Base-by-base conservation (phyloP, 495 filamentous ascomycete species). In the Hypoxylon fuscum region DNA sequence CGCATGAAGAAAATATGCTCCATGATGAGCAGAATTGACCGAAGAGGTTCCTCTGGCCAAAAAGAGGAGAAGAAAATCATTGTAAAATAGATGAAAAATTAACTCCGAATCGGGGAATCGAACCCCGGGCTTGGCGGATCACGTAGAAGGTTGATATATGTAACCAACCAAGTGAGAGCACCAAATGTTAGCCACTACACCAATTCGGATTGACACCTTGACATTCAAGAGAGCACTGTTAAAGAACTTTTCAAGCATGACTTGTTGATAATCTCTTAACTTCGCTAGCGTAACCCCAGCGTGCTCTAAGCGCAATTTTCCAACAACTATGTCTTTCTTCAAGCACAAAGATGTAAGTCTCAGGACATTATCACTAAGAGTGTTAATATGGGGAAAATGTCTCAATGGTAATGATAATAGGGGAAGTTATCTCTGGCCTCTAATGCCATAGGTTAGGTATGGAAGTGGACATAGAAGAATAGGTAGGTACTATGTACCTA, bases 61-160 rank as follows among this genome's bases (percentile, higher is more conserved):
- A n/a, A n/a, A 9, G 17, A 35, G 12, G n/a, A 12, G 10, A 32
- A 18, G 17, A 41, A 40, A 47, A 20, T 21, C n/a, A n/a, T n/a
- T n/a, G n/a, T n/a, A n/a, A n/a, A 15, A 44, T 22, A 31, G 10
- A 3, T 15, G 9, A 49, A 43, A 51, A 52, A 32, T 21, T 22
- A 55, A 49, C 69, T 72, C 69, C 62, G 62, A 72, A 72, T 72
- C 69, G 66, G 66, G 66, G 66, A 72, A 72, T 72, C 69, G 66
- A 72, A 72, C 66, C 66, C 62, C 69, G 69, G 66, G 66, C 62
- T 69, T 67, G 62, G 45, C 61, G 61, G 61, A 54, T 49, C 47
- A 41, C 38, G 17, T 3, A 22, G 41, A 20, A 6, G 11, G 18
- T 46, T 38, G 38, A 5, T 17, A n/a, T 10, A 20, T 7, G 35